These are phyloP conservation scores for Xylariales sp. DNA, from an alignment of 2,329 filamentous ascomycete genomes.

Conservation along the genomic window DNA sequence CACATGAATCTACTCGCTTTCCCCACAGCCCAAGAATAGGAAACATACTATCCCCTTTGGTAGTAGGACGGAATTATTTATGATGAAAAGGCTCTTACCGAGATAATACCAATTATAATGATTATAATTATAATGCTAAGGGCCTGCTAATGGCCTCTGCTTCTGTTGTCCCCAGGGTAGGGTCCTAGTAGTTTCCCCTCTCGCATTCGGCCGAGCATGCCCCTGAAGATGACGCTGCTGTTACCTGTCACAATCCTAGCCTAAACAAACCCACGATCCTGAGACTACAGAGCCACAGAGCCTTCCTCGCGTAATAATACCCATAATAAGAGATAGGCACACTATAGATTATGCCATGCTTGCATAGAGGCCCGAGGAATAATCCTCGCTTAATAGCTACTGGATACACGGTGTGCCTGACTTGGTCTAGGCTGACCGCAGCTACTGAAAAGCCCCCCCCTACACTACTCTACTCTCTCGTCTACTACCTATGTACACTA, in stretches of 20 bases:
- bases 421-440: constrained; percentile 33
- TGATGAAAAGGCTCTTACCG: constrained; percentile 14
- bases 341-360: constrained; percentile 5
- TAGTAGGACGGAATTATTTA: constrained; percentile 11
- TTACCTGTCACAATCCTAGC: constrained; percentile 27
- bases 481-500: constrained; percentile 5
- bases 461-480: background rate
- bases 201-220: constrained; percentile 30
- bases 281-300: constrained; percentile 22
- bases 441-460: constrained; percentile 22
- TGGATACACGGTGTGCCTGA: constrained; percentile 29
- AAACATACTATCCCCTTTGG: constrained; percentile 28
- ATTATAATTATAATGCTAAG: background rate
- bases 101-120: constrained; percentile 11
- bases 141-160: constrained; percentile 2
- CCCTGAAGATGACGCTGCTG: constrained; percentile 30
- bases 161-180: background rate
- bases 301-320: constrained; percentile 28
- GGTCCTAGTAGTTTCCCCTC: background rate
- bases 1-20: constrained; percentile 24
- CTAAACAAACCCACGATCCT: constrained; percentile 31
- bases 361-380: constrained; percentile 16
- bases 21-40: constrained; percentile 39
- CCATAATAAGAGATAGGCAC: constrained; percentile 17
- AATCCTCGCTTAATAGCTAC: constrained; percentile 31